Percentiles rank a stretch among this genome's conserved stretches.
phyloP scores from a whole-genome alignment of 306 rosid genomes.

The Luffa acutangula region DNA sequence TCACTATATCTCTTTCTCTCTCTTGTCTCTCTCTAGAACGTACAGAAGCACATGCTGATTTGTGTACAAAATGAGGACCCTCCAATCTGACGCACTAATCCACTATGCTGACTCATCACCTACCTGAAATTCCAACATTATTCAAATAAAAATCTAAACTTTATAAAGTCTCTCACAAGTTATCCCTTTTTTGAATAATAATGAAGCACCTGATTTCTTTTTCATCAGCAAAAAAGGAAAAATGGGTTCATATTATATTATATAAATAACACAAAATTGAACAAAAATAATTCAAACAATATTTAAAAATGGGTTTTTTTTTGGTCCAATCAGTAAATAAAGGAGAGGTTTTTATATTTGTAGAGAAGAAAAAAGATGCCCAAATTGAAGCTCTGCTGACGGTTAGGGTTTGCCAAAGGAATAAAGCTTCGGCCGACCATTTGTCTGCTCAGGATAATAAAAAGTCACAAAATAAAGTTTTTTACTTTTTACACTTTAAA shows the following conservation, averaged over 20 bases:
- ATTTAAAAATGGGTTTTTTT: neutral
- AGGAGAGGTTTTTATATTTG: neutral
- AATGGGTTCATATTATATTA: neutral
- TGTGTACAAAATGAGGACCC: neutral
- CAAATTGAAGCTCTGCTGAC: neutral
- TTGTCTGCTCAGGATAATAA: conserved; percentile 8
- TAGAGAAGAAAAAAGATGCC: neutral
- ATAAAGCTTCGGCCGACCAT: conserved; percentile 16
- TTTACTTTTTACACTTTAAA: neutral
- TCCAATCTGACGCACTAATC: neutral
- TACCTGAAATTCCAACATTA: neutral
- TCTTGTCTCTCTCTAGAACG: neutral
- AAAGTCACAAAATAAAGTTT: neutral
- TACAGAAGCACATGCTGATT: conserved; percentile 7
- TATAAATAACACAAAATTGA: neutral
- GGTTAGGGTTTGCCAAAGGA: conserved; percentile 9
- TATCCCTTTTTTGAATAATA: neutral
- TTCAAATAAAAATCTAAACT: neutral
- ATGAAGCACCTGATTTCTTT: neutral
- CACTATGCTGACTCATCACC: conserved; percentile 4
- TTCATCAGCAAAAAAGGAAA: neutral
- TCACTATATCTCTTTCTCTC: too few species aligned
- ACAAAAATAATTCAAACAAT: neutral
- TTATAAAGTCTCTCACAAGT: too few species aligned
- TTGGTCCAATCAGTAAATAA: neutral